Conservation (phyloP, 371 early-diverging fungal genomes). For the Zopfochytrium polystomum region DNA sequence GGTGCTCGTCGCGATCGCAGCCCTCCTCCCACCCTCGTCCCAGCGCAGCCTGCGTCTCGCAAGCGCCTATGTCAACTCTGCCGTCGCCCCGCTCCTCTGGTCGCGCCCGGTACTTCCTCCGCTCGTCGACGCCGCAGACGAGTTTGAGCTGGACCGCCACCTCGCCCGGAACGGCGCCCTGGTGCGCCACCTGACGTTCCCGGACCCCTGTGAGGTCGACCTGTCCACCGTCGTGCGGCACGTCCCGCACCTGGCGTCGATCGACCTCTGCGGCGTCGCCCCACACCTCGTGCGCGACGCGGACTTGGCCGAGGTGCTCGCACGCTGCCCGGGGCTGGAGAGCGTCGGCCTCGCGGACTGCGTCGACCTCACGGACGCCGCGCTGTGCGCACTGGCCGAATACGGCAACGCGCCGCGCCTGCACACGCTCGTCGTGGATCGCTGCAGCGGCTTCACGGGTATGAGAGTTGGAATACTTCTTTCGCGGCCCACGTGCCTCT, state of each 20-base stretch:
- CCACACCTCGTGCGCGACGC: constrained; percentile 15
- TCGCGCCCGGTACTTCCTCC: too few relatives aligned
- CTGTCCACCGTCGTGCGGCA: background rate
- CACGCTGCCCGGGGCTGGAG: constrained; percentile 13
- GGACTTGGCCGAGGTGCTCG: background rate
- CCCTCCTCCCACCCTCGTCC: too few relatives aligned
- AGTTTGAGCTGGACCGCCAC: too few relatives aligned
- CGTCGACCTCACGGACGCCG: constrained; percentile 18
- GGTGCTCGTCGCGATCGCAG: too few relatives aligned
- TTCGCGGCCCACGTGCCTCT: background rate
- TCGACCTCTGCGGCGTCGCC: constrained; percentile 15
- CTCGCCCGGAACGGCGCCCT: background rate
- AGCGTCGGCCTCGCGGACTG: constrained; percentile 18
- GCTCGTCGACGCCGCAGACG: too few relatives aligned
- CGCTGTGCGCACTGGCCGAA: background rate
- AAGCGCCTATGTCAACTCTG: too few relatives aligned
- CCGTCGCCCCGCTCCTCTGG: too few relatives aligned
- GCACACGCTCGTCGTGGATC: constrained; percentile 1
- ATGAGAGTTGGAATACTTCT: background rate
- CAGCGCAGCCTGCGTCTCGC: too few relatives aligned
- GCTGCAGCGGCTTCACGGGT: constrained; percentile 12
- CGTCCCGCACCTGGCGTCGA: constrained; percentile 4
- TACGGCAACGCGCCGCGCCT: constrained; percentile 1
- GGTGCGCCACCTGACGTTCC: constrained; percentile 8
- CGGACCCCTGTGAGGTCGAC: constrained; percentile 1